Percentiles rank a stretch among this genome's conserved stretches.
Evolutionary conservation across 306 rosid species (phyloP).

Genomic region (Pterocarpus macrocarpus): DNA sequence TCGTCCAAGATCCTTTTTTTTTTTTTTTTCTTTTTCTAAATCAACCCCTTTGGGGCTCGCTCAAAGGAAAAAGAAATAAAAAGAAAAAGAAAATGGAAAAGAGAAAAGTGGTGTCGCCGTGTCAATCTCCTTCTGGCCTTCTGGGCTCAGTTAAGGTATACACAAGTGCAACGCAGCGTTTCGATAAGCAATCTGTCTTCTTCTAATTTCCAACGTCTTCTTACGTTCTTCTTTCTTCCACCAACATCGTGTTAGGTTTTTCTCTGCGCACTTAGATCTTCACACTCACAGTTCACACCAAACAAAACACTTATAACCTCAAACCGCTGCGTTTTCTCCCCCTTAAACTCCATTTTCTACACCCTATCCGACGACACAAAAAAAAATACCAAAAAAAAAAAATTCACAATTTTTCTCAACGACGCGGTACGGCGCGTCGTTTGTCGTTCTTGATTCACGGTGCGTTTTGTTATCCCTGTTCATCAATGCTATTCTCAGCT

Average conservation of each 20-base stretch:
- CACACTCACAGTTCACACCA: background rate
- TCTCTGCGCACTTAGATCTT: background rate
- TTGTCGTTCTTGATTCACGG: background rate
- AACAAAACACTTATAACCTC: background rate
- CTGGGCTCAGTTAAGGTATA: background rate
- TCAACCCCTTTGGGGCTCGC: too few relatives aligned
- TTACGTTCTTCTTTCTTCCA: background rate
- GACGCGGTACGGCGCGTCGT: background rate
- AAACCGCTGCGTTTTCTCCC: background rate
- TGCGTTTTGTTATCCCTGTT: background rate
- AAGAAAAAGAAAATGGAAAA: too few relatives aligned
- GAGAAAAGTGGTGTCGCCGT: background rate
- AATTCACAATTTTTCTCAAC: background rate
- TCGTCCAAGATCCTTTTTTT: too few relatives aligned
- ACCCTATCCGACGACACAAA: background rate
- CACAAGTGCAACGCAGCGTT: background rate
- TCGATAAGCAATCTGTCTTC: background rate
- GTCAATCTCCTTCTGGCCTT: background rate
- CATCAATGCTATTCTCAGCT: background rate
- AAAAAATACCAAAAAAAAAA: too few relatives aligned
- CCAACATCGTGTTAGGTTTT: background rate
- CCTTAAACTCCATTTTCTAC: background rate
- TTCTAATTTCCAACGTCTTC: background rate
- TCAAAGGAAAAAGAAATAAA: background rate
- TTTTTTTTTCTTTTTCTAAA: too few relatives aligned